phyloP scores from a whole-genome alignment of 108 stramenopile genomes.

The Seminavis robusta region DNA sequence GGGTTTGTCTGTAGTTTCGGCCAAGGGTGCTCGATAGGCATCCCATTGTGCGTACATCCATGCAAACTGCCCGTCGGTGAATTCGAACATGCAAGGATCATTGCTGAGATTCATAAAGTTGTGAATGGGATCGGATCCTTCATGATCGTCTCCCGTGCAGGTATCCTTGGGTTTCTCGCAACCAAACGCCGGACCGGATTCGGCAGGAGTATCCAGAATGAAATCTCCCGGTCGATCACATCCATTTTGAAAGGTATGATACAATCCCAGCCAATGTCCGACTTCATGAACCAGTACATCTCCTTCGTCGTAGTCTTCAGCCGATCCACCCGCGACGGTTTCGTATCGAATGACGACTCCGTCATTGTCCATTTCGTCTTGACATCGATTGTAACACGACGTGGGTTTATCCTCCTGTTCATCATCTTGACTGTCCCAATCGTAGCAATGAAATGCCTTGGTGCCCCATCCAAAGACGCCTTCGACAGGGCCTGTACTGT shows the following conservation, averaged over 20 bases:
- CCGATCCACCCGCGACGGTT: not conserved
- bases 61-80: slow-evolving; percentile 7
- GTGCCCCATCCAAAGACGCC: not conserved
- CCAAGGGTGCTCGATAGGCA: no score
- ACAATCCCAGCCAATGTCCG: slow-evolving; percentile 46
- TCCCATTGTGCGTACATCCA: slow-evolving; percentile 14
- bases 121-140: slow-evolving; percentile 10
- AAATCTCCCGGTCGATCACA: slow-evolving; percentile 11
- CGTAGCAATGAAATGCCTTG: not conserved
- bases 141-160: not conserved
- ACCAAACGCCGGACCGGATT: not conserved
- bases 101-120: slow-evolving; percentile 18
- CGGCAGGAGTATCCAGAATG: slow-evolving; percentile 21
- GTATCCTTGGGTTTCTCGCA: not conserved
- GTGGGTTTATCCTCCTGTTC: not conserved
- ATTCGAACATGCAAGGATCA: slow-evolving; percentile 2
- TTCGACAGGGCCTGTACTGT: not conserved
- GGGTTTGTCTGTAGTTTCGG: no score
- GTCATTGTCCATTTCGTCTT: no score
- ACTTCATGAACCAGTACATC: slow-evolving; percentile 37
- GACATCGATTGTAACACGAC: not conserved
- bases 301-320: slow-evolving; percentile 20
- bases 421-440: not conserved
- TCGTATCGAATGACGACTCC: no score
- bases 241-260: slow-evolving; percentile 20